Evolutionary conservation across 2,329 filamentous ascomycete genomes (phyloP).

Genomic region (Claviceps digitariae): DNA sequence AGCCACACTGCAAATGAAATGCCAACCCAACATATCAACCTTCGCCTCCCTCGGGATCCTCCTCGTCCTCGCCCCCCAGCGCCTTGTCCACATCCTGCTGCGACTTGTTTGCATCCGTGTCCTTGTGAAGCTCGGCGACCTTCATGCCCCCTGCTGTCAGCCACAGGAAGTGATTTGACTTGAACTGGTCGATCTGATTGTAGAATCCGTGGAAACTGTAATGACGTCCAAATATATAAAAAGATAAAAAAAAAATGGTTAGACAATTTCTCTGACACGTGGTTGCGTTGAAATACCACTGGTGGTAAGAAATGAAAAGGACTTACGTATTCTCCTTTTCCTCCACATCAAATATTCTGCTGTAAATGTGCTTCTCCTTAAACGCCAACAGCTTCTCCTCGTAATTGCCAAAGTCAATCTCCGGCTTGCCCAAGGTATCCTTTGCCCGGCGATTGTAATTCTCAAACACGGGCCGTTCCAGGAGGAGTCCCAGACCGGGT

Average conservation of each 20-base stretch:
- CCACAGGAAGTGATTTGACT: constrained; percentile 60
- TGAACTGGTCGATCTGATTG: constrained; percentile 65
- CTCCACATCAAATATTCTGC: constrained; percentile 80
- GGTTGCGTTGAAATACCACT: neutral
- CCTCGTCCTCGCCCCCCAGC: constrained; percentile 39
- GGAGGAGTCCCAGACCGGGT: constrained; percentile 71
- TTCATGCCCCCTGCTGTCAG: constrained; percentile 55
- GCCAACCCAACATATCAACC: constrained; percentile 11
- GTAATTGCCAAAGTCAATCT: constrained; percentile 67
- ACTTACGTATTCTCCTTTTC: constrained; percentile 76
- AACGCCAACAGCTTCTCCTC: constrained; percentile 73
- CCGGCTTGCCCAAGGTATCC: constrained; percentile 47
- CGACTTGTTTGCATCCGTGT: constrained; percentile 20
- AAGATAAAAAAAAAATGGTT: constrained; percentile 6
- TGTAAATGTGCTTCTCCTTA: constrained; percentile 85
- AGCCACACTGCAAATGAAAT: too few species aligned
- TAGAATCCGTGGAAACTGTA: constrained; percentile 63
- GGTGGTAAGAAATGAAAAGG: neutral
- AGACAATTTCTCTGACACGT: neutral
- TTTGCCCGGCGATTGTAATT: constrained; percentile 68
- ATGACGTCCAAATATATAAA: neutral
- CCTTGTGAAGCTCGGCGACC: constrained; percentile 33
- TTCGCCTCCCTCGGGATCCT: constrained; percentile 33
- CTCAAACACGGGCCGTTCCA: constrained; percentile 86
- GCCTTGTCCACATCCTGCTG: constrained; percentile 32